Conservation (phyloP, 768 basidiomycete species). For the Saitozyma podzolica region DNA sequence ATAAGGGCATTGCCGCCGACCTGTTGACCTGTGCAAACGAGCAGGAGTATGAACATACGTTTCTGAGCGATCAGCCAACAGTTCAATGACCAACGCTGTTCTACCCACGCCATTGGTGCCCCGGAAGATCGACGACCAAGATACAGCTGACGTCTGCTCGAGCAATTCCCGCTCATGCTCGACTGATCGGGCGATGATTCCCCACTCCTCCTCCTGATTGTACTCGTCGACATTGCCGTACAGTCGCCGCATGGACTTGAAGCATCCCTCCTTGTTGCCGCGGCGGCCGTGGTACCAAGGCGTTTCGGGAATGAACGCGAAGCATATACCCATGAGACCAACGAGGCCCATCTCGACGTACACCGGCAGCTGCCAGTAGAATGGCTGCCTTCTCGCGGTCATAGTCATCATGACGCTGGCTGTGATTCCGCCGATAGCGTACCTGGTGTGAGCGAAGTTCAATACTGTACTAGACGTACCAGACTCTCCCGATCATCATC, state of each 20-base stretch:
- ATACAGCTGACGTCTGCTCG: neutral
- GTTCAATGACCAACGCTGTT: neutral
- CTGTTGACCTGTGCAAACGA: constrained; percentile 1
- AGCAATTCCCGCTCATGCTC: constrained; percentile 2
- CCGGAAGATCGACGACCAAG: neutral
- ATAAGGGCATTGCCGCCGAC: constrained; percentile 5
- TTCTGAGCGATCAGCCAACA: neutral
- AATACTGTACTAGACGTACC: neutral
- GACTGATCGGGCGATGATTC: constrained; percentile 3
- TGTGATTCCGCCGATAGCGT: neutral
- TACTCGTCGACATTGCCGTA: constrained; percentile 10
- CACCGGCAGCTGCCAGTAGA: constrained; percentile 2
- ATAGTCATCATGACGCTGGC: constrained; percentile 5
- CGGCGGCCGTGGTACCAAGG: constrained; percentile 6
- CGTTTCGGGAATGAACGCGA: neutral
- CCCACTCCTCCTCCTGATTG: constrained; percentile 11
- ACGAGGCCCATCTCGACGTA: constrained; percentile 4
- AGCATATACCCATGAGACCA: constrained; percentile 6
- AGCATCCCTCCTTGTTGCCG: constrained; percentile 7
- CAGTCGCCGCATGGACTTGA: constrained; percentile 3
- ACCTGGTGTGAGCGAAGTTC: neutral
- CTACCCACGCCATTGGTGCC: constrained; percentile 1
- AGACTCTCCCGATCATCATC: constrained; percentile 1
- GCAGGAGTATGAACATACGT: constrained; percentile 4
- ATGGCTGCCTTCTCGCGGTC: neutral